Conservation (phyloP, 163 green algal genomes). For the Trebouxia gelatinosa region DNA sequence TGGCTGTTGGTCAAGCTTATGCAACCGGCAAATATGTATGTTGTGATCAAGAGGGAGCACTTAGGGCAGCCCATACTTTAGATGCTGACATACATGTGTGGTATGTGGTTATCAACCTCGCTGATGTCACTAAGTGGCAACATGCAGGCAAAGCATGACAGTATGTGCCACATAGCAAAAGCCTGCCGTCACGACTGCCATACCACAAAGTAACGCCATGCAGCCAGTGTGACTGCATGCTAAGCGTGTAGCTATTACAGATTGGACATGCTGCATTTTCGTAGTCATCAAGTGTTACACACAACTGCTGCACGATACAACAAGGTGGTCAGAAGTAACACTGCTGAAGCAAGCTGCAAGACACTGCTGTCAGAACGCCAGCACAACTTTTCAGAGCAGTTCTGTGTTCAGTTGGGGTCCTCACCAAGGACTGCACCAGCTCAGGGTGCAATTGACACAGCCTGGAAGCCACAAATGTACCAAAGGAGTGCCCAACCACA, state of each 20-base stretch:
- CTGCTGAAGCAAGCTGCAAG: not conserved
- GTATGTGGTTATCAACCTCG: not conserved
- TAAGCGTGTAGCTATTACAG: not conserved
- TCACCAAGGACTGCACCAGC: slow-evolving; percentile 40
- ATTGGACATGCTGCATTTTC: not conserved
- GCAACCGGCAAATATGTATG: no score
- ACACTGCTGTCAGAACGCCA: no score
- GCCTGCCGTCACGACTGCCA: no score
- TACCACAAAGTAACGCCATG: no score
- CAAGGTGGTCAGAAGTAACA: not conserved
- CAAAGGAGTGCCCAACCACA: slow-evolving; percentile 55
- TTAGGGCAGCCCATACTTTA: not conserved
- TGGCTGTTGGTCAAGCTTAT: no score
- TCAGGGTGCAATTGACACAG: slow-evolving; percentile 46
- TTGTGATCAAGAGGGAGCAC: no score
- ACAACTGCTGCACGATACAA: not conserved
- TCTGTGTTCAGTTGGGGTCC: not conserved
- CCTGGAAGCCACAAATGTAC: slow-evolving; percentile 52
- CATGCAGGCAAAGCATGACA: no score
- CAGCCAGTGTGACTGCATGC: not conserved
- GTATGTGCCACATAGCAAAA: no score
- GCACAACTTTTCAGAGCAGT: no score
- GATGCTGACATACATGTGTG: not conserved
- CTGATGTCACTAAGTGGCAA: not conserved
- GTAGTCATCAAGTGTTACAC: not conserved